Percentiles rank a stretch among this genome's conserved stretches.
Conservation (phyloP, 768 basidiomycete species). For the Calocybe cyanea region DNA sequence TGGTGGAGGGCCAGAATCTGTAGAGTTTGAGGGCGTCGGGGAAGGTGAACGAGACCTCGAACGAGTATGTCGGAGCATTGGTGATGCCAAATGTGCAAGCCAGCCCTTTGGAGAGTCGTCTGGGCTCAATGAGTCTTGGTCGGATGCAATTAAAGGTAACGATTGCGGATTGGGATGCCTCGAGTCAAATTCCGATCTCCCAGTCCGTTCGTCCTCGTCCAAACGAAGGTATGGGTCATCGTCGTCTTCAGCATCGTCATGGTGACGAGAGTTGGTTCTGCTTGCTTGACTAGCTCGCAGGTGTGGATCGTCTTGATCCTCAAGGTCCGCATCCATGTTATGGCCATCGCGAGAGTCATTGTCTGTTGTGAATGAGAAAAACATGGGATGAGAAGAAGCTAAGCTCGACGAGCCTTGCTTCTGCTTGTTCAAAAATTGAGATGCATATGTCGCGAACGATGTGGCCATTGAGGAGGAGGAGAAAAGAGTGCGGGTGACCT, state of each 20-base stretch:
- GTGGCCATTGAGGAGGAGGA: constrained; percentile 39
- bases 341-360: constrained; percentile 52
- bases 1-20: constrained; percentile 40
- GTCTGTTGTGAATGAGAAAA: constrained; percentile 86
- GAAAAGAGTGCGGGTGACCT: constrained; percentile 10
- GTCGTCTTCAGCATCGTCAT: constrained; percentile 41
- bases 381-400: constrained; percentile 73
- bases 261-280: constrained; percentile 29
- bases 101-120: constrained; percentile 49
- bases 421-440: constrained; percentile 71
- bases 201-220: constrained; percentile 56
- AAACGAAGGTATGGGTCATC: constrained; percentile 77
- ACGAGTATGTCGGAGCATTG: constrained; percentile 41
- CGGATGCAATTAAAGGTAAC: constrained; percentile 34
- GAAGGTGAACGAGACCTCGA: constrained; percentile 33
- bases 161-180: constrained; percentile 28
- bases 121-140: constrained; percentile 28
- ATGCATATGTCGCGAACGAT: constrained; percentile 80
- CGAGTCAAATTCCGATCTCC: constrained; percentile 25
- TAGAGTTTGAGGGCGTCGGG: constrained; percentile 37
- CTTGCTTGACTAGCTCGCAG: constrained; percentile 38
- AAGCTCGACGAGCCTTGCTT: constrained; percentile 42
- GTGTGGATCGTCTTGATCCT: constrained; percentile 79
- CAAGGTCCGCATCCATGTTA: constrained; percentile 48
- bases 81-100: constrained; percentile 75